Evolutionary conservation across 1,284 basidiomycete species (phyloP).

Genomic region (Ganoderma boninense): DNA sequence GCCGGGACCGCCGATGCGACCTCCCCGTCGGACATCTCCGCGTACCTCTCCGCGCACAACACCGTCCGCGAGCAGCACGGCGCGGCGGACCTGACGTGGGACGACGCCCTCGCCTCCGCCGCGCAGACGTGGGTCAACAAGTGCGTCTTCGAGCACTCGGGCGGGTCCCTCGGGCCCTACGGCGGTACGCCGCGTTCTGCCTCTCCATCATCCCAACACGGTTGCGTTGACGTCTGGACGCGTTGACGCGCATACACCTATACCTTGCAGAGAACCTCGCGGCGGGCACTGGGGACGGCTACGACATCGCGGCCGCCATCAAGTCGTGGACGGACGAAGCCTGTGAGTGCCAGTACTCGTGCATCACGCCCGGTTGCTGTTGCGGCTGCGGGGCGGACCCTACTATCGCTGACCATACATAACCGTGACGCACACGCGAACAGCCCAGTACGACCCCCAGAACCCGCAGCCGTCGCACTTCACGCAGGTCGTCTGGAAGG

Average conservation of each 20-base stretch:
- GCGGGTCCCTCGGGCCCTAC: conserved; percentile 64
- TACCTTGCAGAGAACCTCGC: conserved; percentile 65
- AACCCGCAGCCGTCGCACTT: conserved; percentile 71
- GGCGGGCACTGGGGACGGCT: background rate
- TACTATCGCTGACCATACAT: too few relatives aligned
- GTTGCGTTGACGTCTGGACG: too few relatives aligned
- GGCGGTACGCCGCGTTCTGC: conserved; percentile 53
- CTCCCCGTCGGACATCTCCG: conserved; percentile 37
- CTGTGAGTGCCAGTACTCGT: background rate
- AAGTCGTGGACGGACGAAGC: background rate
- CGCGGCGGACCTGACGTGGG: conserved; percentile 66
- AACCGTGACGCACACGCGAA: too few relatives aligned
- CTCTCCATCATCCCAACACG: too few relatives aligned
- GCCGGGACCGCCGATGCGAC: conserved; percentile 41
- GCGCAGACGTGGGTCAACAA: conserved; percentile 72
- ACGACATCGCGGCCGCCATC: background rate
- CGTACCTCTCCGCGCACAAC: conserved; percentile 68
- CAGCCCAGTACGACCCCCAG: conserved; percentile 63
- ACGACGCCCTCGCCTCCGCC: conserved; percentile 56
- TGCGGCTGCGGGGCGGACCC: too few relatives aligned
- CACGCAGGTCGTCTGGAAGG: conserved; percentile 78
- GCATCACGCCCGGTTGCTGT: too few relatives aligned
- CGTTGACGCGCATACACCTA: too few relatives aligned
- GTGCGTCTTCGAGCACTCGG: conserved; percentile 71
- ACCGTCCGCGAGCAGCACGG: conserved; percentile 65